phyloP scores from a whole-genome alignment of 305 asterid species.

The Caryopteris hybrid region DNA sequence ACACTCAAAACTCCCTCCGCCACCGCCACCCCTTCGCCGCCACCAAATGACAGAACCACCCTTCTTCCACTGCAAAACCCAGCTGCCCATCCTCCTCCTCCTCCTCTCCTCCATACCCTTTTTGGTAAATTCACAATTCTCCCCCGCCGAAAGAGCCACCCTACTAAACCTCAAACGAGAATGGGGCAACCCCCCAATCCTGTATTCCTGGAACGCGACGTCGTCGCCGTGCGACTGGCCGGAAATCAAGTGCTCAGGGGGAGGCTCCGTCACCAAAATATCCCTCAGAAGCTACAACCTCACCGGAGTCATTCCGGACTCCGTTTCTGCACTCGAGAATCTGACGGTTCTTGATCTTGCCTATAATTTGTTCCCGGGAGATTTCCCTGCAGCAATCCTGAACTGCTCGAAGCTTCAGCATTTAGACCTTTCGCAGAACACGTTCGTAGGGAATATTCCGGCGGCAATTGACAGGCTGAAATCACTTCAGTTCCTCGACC shows the following conservation, averaged over 20 bases:
- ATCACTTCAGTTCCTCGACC: constrained; percentile 43
- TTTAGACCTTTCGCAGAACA: constrained; percentile 63
- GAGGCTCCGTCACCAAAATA: constrained; percentile 45
- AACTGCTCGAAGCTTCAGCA: constrained; percentile 47
- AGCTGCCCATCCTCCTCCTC: constrained; percentile 17
- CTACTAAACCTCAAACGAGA: constrained; percentile 49
- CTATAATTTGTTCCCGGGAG: constrained; percentile 36
- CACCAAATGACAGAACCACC: constrained; percentile 39
- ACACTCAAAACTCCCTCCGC: constrained; percentile 9
- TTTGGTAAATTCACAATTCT: constrained; percentile 53
- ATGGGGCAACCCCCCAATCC: constrained; percentile 60
- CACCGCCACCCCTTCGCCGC: background rate
- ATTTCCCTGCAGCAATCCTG: constrained; percentile 46
- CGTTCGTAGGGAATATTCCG: constrained; percentile 55
- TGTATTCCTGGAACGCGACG: constrained; percentile 59
- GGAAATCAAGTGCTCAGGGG: constrained; percentile 54
- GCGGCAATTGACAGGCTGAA: constrained; percentile 41
- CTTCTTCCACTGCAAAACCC: constrained; percentile 8
- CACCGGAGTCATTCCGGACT: constrained; percentile 37
- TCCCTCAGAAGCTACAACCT: constrained; percentile 18
- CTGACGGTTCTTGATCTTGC: constrained; percentile 45
- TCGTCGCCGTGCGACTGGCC: constrained; percentile 75
- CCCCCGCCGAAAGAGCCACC: constrained; percentile 37
- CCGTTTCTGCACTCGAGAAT: constrained; percentile 45
- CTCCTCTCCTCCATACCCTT: constrained; percentile 35